phyloP scores from a whole-genome alignment of 176 grass and related monocot species.

The Tillandsia fasciculata region DNA sequence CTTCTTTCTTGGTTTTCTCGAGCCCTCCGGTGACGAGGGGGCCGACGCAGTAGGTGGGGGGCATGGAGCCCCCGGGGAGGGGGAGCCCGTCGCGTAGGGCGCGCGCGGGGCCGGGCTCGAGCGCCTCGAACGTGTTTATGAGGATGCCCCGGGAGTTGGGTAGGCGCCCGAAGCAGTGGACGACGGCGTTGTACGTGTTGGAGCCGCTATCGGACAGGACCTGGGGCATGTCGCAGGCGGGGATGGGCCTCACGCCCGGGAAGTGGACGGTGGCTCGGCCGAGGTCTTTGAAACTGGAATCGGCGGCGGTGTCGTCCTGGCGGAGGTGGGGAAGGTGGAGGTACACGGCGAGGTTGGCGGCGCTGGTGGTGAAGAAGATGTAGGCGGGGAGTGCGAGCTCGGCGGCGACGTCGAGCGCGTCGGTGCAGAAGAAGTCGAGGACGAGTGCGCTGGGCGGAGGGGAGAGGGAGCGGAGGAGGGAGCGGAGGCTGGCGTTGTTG shows the following conservation, averaged over 20 bases:
- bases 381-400: slow-evolving; percentile 42
- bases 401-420: slow-evolving; percentile 23
- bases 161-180: slow-evolving; percentile 3
- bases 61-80: slow-evolving; percentile 15
- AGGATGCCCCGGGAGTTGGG: slow-evolving; percentile 27
- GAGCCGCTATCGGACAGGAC: slow-evolving; percentile 18
- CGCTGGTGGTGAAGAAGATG: slow-evolving; percentile 28
- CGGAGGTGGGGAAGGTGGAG: slow-evolving; percentile 5
- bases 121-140: slow-evolving; percentile 38
- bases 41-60: slow-evolving; percentile 38
- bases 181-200: not conserved
- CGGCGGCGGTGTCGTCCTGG: not conserved
- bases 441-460: slow-evolving; percentile 24
- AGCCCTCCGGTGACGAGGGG: slow-evolving; percentile 28
- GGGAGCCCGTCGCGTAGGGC: slow-evolving; percentile 22
- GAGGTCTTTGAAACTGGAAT: slow-evolving; percentile 9
- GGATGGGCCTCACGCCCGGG: slow-evolving; percentile 27
- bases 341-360: slow-evolving; percentile 7
- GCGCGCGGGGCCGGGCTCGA: slow-evolving; percentile 32
- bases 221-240: slow-evolving; percentile 18
- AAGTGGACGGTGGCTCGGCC: slow-evolving; percentile 22
- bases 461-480: slow-evolving; percentile 20
- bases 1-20: slow-evolving; percentile 8
- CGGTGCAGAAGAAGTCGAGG: slow-evolving; percentile 40
- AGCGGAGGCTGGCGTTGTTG: slow-evolving; percentile 13